Percentiles rank a stretch among this genome's conserved stretches.
Evolutionary conservation across 164 flowering plant genomes (phyloP).

Genomic region (Kingdonia uniflora): DNA sequence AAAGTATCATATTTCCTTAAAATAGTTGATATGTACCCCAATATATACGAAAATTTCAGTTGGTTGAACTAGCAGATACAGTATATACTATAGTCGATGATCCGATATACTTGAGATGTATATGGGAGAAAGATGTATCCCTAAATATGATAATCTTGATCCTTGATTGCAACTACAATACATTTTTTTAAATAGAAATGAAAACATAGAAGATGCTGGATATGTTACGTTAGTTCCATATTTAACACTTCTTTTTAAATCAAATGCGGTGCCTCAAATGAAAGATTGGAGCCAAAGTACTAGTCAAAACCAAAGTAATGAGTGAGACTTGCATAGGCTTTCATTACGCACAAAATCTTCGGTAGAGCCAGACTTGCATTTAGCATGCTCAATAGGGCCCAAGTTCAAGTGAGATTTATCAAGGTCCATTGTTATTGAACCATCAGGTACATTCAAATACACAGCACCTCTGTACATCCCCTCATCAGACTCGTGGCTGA

Average conservation of each 20-base stretch:
- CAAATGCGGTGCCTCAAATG: not conserved
- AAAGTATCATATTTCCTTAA: too few relatives aligned
- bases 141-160: not conserved
- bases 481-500: slow-evolving; percentile 87
- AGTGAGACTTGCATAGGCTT: slow-evolving; percentile 33
- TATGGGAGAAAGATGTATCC: too few relatives aligned
- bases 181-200: not conserved
- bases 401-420: slow-evolving; percentile 57
- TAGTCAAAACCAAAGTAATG: not conserved
- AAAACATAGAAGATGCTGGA: not conserved
- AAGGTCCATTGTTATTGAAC: slow-evolving; percentile 36
- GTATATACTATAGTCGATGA: too few relatives aligned
- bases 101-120: too few relatives aligned
- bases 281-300: not conserved
- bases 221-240: too few relatives aligned
- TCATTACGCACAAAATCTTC: slow-evolving; percentile 39
- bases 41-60: too few relatives aligned
- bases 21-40: too few relatives aligned
- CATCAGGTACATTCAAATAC: slow-evolving; percentile 66
- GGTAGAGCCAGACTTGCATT: slow-evolving; percentile 64
- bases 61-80: too few relatives aligned
- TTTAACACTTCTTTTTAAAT: too few relatives aligned
- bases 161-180: not conserved
- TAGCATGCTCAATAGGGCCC: slow-evolving; percentile 96
- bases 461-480: slow-evolving; percentile 99